These are phyloP conservation scores for Teratosphaeria epicoccoides DNA, from an alignment of 2,329 filamentous ascomycete genomes.

Conservation along the genomic window DNA sequence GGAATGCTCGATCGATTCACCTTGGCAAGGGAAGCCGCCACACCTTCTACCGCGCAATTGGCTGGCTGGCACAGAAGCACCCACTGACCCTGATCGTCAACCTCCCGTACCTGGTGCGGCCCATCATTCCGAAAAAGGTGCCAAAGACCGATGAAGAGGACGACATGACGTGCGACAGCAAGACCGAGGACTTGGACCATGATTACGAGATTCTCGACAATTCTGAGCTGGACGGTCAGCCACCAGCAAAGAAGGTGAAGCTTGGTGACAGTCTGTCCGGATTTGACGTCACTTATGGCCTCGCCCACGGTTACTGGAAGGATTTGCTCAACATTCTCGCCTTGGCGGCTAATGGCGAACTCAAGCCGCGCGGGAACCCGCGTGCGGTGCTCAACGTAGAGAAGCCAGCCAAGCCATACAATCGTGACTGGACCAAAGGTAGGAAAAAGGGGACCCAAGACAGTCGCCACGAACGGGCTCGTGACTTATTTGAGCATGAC, in stretches of 20 bases:
- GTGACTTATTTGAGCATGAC: conserved; percentile 38
- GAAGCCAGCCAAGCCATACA: conserved; percentile 11
- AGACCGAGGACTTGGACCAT: conserved; percentile 17
- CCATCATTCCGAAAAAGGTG: conserved; percentile 45
- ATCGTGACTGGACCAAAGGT: conserved; percentile 17
- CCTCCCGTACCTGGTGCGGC: conserved; percentile 45
- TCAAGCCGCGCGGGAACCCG: conserved; percentile 34
- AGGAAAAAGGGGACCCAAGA: conserved; percentile 25
- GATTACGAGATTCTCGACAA: conserved; percentile 17
- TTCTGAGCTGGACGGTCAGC: conserved; percentile 5
- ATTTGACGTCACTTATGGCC: conserved; percentile 26
- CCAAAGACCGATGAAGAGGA: conserved; percentile 27
- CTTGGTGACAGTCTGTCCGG: conserved; percentile 10
- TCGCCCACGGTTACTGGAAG: conserved; percentile 54
- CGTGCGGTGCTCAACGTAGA: conserved; percentile 13
- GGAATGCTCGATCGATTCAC: conserved; percentile 51
- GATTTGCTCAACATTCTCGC: conserved; percentile 49
- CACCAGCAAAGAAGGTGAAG: conserved; percentile 13
- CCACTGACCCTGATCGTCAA: conserved; percentile 45
- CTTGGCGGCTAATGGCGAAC: conserved; percentile 39
- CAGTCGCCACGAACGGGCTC: conserved; percentile 34
- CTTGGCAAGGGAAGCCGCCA: conserved; percentile 43
- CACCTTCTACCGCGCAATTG: conserved; percentile 34
- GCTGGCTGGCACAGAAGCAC: conserved; percentile 47
- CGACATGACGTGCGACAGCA: conserved; percentile 21